A percentile compares a stretch with the other conserved stretches of the same genome.
Evolutionary conservation across 2,329 filamentous ascomycete species (phyloP).

Genomic region (Colletotrichum sp.): DNA sequence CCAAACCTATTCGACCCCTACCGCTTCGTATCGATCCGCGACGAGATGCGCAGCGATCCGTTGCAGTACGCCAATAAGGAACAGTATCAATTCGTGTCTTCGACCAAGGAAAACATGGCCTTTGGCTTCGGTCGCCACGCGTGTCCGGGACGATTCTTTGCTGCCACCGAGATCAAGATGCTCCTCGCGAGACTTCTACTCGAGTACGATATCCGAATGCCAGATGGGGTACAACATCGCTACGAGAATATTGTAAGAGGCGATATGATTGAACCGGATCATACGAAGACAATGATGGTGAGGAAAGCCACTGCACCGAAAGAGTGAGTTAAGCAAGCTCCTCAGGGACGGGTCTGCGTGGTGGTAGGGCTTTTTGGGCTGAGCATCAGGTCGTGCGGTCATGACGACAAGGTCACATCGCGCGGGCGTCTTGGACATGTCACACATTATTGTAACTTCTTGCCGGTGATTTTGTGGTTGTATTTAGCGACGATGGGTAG

Average conservation of each 20-base stretch:
- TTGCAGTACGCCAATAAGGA: background rate
- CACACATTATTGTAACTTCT: background rate
- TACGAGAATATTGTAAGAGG: background rate
- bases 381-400: background rate
- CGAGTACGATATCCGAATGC: constrained; percentile 38
- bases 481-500: background rate
- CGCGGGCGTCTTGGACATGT: background rate
- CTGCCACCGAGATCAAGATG: constrained; percentile 48
- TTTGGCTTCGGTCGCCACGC: constrained; percentile 43
- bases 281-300: background rate
- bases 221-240: background rate
- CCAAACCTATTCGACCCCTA: constrained; percentile 27
- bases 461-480: background rate
- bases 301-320: background rate
- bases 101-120: constrained; percentile 35
- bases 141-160: constrained; percentile 49
- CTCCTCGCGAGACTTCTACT: constrained; percentile 44
- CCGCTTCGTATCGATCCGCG: background rate
- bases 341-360: background rate
- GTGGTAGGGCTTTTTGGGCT: background rate
- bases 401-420: background rate
- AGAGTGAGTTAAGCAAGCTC: background rate
- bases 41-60: background rate
- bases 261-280: background rate
- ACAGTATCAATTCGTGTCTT: constrained; percentile 42